Evolutionary conservation across 352 stramenopile species (phyloP).

Genomic region (Chrysophaeum taylorii): DNA sequence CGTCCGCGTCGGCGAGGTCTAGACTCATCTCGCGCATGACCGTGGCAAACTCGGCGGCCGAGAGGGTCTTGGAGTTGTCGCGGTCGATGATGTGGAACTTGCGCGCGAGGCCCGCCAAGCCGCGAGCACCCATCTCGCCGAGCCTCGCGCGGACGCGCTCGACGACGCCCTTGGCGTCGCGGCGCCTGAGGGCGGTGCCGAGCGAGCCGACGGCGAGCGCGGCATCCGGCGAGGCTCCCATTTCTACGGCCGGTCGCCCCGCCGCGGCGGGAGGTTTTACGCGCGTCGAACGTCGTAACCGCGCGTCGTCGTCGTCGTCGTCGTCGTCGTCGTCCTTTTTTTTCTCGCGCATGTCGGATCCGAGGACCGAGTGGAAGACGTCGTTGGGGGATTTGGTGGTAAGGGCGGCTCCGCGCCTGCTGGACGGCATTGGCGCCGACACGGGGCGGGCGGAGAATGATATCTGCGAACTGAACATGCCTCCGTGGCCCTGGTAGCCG

Average conservation of each 20-base stretch:
- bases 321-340: no score
- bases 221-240: slow-evolving; percentile 12
- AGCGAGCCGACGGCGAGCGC: slow-evolving; percentile 10
- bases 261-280: no score
- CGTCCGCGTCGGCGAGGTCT: slow-evolving; percentile 4
- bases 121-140: slow-evolving; percentile 35
- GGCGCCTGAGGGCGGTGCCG: slow-evolving; percentile 6
- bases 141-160: not conserved
- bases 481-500: not conserved
- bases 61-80: slow-evolving; percentile 55
- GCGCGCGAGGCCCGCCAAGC: slow-evolving; percentile 59
- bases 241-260: no score
- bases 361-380: no score
- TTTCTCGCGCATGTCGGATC: no score
- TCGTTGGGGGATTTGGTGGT: no score
- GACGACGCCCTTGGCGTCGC: slow-evolving; percentile 14
- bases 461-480: not conserved
- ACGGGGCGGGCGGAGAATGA: no score
- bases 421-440: no score
- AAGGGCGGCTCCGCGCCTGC: no score
- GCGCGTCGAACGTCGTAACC: no score
- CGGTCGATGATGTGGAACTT: slow-evolving; percentile 60
- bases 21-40: slow-evolving; percentile 33
- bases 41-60: slow-evolving; percentile 54
- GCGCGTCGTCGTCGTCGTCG: no score